Base-by-base conservation (phyloP, 2,329 filamentous ascomycete genomes). In the Colletotrichum sojae region DNA sequence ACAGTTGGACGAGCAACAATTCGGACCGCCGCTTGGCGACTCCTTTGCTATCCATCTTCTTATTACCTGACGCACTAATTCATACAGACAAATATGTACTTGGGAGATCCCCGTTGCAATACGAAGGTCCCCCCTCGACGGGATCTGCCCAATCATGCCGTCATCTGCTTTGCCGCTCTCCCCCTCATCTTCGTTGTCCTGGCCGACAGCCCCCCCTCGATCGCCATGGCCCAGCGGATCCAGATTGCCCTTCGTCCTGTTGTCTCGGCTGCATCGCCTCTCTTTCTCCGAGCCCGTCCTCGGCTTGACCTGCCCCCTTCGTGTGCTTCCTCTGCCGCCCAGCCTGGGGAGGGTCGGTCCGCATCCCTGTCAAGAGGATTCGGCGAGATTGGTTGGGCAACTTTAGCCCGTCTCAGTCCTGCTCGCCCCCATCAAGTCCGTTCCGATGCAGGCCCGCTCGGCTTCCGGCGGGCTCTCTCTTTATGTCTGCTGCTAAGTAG, bases 371-470 rank as follows among this genome's bases (percentile, higher is more conserved):
- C 60, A 49, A 36, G 55, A 60, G 43, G 43, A 51, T 27, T 66
- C 36, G 20, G 61, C 48, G 18, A 49, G 49, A 60, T 69, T 65
- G 39, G 39, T 36, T 57, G 49, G 62, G 62, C 62, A 69, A 46
- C 18, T 60, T 60, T 60, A 52, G 52, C 67, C 62, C 55, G 55
- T 52, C 55, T 52, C 18, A 40, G 52, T 57, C n/a, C n/a, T 54
- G 51, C 66, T 60, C 62, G 49, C 48, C 20, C 55, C n/a, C 52
- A 48, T 12, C 43, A 22, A 45, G 25, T 40, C 56, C 49, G 62
- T 55, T 67, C 62, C 55, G 62, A 69, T 61, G n/a, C 51, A 69
- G 55, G 67, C 55, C 55, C 67, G 62, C 55, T 66, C 67, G 67
- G 67, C 62, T 56, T 69, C 62, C 67, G 62, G 43, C 45, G 62